Percentiles rank a stretch among this genome's conserved stretches.
These are phyloP conservation scores for Picea glauca DNA, from an alignment of 75 land plant genomes.

Conservation along the genomic window DNA sequence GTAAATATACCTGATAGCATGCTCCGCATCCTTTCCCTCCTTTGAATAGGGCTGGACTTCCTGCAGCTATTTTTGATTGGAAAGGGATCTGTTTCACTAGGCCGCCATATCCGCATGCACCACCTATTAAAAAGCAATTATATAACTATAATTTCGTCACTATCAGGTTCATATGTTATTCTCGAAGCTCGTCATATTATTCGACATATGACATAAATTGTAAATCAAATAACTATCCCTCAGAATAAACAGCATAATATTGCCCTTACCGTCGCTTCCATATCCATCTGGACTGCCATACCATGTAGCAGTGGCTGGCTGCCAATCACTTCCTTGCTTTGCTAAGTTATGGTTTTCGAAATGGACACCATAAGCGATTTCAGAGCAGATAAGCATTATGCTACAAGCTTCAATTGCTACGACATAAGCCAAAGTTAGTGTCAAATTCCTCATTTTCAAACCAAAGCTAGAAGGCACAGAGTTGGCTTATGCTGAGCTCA, in stretches of 20 bases:
- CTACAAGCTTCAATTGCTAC: too few species aligned
- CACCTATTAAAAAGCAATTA: constrained; percentile 33
- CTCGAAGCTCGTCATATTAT: too few species aligned
- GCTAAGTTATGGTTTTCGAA: background rate
- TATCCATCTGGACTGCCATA: constrained; percentile 63
- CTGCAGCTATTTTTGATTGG: constrained; percentile 47
- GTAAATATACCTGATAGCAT: constrained; percentile 61
- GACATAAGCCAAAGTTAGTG: too few species aligned
- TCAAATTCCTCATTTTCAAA: too few species aligned
- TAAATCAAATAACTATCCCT: constrained; percentile 15
- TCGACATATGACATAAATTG: constrained; percentile 1
- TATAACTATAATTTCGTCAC: too few species aligned
- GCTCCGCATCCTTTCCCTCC: constrained; percentile 78
- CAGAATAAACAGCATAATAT: background rate
- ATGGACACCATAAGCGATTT: too few species aligned
- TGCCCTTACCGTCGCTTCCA: constrained; percentile 54
- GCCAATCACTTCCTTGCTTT: constrained; percentile 19
- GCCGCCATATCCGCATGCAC: constrained; percentile 75
- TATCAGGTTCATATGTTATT: too few species aligned
- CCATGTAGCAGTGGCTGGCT: constrained; percentile 67
- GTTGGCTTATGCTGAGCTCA: too few species aligned
- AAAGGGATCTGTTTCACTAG: constrained; percentile 51
- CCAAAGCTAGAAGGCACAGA: too few species aligned
- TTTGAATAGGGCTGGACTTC: constrained; percentile 53
- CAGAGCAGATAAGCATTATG: too few species aligned